These are phyloP conservation scores for Schoenoplectus triqueter DNA, from an alignment of 202 grass and related monocot genomes.

Conservation along the genomic window DNA sequence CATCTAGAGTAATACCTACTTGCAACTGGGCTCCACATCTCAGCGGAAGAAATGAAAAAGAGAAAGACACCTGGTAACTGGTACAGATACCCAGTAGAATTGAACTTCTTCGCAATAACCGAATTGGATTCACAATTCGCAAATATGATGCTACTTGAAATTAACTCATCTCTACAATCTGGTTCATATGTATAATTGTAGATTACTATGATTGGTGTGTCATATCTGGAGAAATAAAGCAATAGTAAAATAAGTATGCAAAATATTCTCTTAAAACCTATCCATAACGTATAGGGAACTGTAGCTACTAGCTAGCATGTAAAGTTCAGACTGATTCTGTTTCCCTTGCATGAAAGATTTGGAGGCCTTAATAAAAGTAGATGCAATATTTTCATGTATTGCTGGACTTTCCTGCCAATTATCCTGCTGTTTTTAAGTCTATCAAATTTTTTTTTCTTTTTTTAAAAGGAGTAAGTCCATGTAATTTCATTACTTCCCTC, in stretches of 20 bases:
- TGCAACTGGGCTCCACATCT: slow-evolving; percentile 4
- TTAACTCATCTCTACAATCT: background rate
- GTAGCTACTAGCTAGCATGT: background rate
- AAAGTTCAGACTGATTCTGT: background rate
- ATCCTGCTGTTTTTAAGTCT: background rate
- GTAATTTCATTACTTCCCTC: background rate
- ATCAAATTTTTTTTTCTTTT: background rate
- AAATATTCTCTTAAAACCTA: background rate
- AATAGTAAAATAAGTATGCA: background rate
- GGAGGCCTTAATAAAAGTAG: background rate
- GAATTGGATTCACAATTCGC: background rate
- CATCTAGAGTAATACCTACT: background rate
- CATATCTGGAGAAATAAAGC: background rate
- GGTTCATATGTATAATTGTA: background rate
- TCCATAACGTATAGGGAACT: background rate
- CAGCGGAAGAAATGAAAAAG: background rate
- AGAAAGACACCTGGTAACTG: background rate
- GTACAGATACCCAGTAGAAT: slow-evolving; percentile 4
- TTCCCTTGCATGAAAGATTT: background rate
- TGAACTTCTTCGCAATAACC: background rate
- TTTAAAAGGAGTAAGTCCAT: too few relatives aligned
- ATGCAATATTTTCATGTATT: background rate
- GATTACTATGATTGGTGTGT: background rate
- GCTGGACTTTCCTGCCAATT: background rate
- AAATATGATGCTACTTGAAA: background rate